Conservation (phyloP, 2,329 filamentous ascomycete species). For the Sporothrix brunneoviolacea region DNA sequence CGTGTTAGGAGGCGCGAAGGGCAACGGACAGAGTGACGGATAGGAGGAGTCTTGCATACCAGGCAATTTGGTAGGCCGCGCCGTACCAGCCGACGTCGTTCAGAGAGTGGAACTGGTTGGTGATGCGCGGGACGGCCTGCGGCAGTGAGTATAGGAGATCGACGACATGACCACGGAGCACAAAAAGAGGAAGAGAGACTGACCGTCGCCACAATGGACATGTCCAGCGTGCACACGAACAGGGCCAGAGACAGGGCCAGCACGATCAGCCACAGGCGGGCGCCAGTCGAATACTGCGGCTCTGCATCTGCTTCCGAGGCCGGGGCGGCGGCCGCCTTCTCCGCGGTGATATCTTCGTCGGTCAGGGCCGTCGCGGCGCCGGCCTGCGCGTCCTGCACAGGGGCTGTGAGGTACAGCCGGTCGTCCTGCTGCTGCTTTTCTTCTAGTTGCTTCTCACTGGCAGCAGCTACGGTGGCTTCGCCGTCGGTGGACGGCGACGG, state of each 20-base stretch:
- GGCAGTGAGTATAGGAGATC: not conserved
- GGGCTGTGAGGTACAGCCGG: too few species aligned
- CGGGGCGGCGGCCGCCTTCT: too few species aligned
- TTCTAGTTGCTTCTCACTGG: too few species aligned
- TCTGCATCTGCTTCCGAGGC: too few species aligned
- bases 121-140: constrained; percentile 6
- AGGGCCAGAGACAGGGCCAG: constrained; percentile 36
- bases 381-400: too few species aligned
- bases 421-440: too few species aligned
- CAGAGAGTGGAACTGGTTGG: constrained; percentile 13
- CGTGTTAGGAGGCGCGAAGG: not conserved
- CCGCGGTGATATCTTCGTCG: too few species aligned
- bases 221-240: constrained; percentile 35
- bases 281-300: constrained; percentile 19
- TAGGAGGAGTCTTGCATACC: too few species aligned
- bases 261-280: constrained; percentile 31
- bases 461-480: too few species aligned
- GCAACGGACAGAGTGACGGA: not conserved
- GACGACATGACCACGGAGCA: too few species aligned
- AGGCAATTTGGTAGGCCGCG: constrained; percentile 18
- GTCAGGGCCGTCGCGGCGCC: too few species aligned
- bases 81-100: constrained; percentile 21
- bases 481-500: too few species aligned
- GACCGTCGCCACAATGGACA: constrained; percentile 22
- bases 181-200: not conserved